A percentile compares a stretch with the other conserved stretches of the same genome.
These are phyloP conservation scores for Fraxinus ornus DNA, from an alignment of 305 asterid species.

Conservation along the genomic window DNA sequence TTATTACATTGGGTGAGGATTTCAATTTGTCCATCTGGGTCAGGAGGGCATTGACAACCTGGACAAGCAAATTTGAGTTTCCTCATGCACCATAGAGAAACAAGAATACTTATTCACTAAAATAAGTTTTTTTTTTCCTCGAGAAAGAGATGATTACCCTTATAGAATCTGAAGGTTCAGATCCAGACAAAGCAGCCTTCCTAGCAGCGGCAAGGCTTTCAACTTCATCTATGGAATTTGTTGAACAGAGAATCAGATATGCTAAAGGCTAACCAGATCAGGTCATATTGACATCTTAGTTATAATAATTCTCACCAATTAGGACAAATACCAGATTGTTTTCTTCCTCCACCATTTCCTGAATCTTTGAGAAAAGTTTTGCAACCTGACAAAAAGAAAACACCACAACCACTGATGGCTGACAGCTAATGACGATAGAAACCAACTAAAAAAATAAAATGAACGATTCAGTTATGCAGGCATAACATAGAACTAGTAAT, in stretches of 20 bases:
- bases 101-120: slow-evolving; percentile 14
- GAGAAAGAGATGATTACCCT: slow-evolving; percentile 54
- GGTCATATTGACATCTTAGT: neutral
- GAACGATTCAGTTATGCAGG: slow-evolving; percentile 2
- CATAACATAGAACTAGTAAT: slow-evolving; percentile 12
- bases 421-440: neutral
- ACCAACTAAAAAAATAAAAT: slow-evolving; percentile 8
- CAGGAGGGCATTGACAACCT: slow-evolving; percentile 96
- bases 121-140: slow-evolving; percentile 2
- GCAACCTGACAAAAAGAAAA: slow-evolving; percentile 63
- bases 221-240: slow-evolving; percentile 71
- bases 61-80: slow-evolving; percentile 34
- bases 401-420: neutral
- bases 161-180: slow-evolving; percentile 99
- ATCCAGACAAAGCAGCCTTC: slow-evolving; percentile 93
- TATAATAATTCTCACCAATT: slow-evolving; percentile 71
- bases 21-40: slow-evolving; percentile 94
- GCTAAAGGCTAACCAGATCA: slow-evolving; percentile 10
- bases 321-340: slow-evolving; percentile 85
- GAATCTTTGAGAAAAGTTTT: slow-evolving; percentile 86
- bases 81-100: slow-evolving; percentile 20
- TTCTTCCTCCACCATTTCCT: slow-evolving; percentile 99
- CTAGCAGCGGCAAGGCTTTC: slow-evolving; percentile 99
- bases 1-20: slow-evolving; percentile 82
- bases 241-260: slow-evolving; percentile 16